These are phyloP conservation scores for Leptographium radiaticola DNA, from an alignment of 2,329 filamentous ascomycete species.

Conservation along the genomic window DNA sequence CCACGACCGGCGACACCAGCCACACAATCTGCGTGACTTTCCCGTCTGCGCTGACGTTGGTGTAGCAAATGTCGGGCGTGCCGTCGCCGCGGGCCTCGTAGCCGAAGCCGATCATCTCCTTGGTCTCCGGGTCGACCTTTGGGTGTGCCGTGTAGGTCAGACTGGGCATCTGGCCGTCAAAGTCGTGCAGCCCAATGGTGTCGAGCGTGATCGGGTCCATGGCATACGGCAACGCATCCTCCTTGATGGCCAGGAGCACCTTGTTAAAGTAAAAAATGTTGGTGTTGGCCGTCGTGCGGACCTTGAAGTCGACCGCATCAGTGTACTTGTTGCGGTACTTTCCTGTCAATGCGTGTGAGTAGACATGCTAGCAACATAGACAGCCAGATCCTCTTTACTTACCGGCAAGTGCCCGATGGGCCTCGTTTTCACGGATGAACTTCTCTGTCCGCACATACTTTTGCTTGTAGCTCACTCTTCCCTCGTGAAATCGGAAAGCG, in stretches of 20 bases:
- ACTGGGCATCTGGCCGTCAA: background rate
- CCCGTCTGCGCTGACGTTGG: background rate
- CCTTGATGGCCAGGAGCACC: background rate
- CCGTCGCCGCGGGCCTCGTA: background rate
- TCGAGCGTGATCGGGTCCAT: background rate
- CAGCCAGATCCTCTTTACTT: background rate
- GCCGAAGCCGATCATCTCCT: background rate
- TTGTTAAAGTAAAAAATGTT: background rate
- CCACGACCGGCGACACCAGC: slow-evolving; percentile 19
- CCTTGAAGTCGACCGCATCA: background rate
- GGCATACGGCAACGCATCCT: background rate
- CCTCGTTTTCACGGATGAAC: background rate
- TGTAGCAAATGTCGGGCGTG: background rate
- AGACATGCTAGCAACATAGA: background rate
- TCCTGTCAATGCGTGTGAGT: background rate
- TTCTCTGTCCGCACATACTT: background rate
- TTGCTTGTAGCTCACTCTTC: background rate
- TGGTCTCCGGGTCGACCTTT: background rate
- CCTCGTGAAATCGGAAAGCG: background rate
- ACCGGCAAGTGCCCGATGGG: background rate
- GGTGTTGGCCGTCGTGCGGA: slow-evolving; percentile 1
- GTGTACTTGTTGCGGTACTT: background rate
- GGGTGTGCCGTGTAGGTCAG: background rate
- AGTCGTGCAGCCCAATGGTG: background rate
- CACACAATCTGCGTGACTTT: slow-evolving; percentile 7